Base-by-base conservation (phyloP, 495 filamentous ascomycete species). In the Talaromyces wortmannii region DNA sequence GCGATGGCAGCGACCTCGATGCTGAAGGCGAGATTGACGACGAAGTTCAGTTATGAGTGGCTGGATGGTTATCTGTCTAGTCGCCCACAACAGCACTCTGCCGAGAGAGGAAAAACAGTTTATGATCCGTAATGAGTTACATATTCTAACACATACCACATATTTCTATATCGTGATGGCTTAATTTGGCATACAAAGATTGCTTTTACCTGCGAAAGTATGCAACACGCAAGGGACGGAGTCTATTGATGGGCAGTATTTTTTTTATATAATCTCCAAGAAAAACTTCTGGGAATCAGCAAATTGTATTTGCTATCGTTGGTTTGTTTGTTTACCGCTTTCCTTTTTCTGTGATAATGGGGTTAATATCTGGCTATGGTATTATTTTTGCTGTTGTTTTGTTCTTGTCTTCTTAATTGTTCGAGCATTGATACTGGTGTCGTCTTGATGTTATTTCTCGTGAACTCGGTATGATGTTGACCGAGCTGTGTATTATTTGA, bases 1-100 rank as follows among this genome's bases (percentile, higher is more conserved):
- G 40, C 30, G 54, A 44, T 5, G 68, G 62, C 12, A 64, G 63
- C 30, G 69, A 74, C 46, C 61, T 61, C 4, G 71, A 74, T 33
- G 65, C 57, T 11, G 66, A 69, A 11, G 67, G 61, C 5, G 64
- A 67, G 13, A 55, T 53, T 3, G 55, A 50, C 16, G 55, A 56
- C n/a, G 55, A 52, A 4, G 36, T 50, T 13, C 36, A 43, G 18
- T 69, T 67, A 1, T 23, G 23, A 23, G 23, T 23, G 23, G 23
- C 23, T 23, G 4, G 23, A 23, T 23, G 4, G 23, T 23, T 23
- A 23, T 23, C 23, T 13, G 36, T 10, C 36, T 40, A 40, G 36
- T 40, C 36, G 13, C 36, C 36, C 36, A 40, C 36, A 23, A 23
- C 23, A 23, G 40, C 40, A 43, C 40, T 11, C 11, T 11, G 40